These are phyloP conservation scores for Cerioporus squamosus DNA, from an alignment of 1,284 basidiomycete species.

Conservation along the genomic window DNA sequence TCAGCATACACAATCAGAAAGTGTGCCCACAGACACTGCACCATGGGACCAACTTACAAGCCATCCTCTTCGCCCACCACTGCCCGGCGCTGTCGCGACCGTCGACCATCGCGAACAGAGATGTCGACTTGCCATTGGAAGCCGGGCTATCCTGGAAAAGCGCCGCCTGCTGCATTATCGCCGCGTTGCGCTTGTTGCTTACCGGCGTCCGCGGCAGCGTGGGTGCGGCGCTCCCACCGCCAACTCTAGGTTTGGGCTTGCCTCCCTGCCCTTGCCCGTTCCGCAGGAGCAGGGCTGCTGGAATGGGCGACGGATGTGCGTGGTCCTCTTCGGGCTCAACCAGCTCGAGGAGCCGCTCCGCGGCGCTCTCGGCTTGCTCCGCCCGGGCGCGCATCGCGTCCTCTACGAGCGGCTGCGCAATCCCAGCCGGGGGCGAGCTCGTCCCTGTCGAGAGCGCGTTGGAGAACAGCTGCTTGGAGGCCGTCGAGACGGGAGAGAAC, in stretches of 20 bases:
- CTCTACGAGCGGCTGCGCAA: slow-evolving; percentile 67
- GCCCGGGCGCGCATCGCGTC: slow-evolving; percentile 85
- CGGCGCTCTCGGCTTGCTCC: slow-evolving; percentile 88
- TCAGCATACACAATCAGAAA: slow-evolving; percentile 26
- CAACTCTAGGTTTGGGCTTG: slow-evolving; percentile 45
- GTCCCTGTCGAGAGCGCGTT: slow-evolving; percentile 56
- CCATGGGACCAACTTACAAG: slow-evolving; percentile 48
- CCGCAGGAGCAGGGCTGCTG: slow-evolving; percentile 57
- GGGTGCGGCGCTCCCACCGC: slow-evolving; percentile 29
- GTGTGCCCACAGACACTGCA: slow-evolving; percentile 5
- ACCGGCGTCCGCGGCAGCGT: slow-evolving; percentile 60
- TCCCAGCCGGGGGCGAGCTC: slow-evolving; percentile 39
- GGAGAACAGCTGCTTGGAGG: slow-evolving; percentile 53
- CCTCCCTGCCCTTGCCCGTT: slow-evolving; percentile 28
- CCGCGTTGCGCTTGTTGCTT: slow-evolving; percentile 47
- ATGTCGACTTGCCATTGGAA: slow-evolving; percentile 51
- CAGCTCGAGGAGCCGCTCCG: slow-evolving; percentile 78
- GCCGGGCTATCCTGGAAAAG: slow-evolving; percentile 78
- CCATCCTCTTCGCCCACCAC: slow-evolving; percentile 79
- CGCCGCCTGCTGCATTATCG: slow-evolving; percentile 74
- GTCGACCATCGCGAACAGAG: slow-evolving; percentile 66
- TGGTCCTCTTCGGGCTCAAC: slow-evolving; percentile 74
- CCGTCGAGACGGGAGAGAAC: slow-evolving; percentile 58
- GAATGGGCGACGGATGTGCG: slow-evolving; percentile 53
- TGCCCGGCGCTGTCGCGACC: slow-evolving; percentile 65